Conservation (phyloP, 2,329 filamentous ascomycete genomes). For the Beauveria scarabaeidicola region DNA sequence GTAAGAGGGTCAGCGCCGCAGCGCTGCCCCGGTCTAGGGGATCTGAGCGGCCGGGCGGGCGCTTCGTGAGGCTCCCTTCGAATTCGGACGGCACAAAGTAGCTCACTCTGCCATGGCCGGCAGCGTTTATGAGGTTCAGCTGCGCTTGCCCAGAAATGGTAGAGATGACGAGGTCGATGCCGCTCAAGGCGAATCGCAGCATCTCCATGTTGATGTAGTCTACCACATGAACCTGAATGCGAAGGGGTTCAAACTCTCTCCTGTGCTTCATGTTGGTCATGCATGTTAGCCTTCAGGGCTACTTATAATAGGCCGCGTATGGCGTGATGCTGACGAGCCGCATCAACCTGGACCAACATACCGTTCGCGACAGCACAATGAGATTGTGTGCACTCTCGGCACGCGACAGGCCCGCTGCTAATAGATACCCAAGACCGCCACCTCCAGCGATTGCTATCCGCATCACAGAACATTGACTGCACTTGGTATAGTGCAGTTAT, state of each 20-base stretch:
- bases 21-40: constrained; percentile 53
- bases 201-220: constrained; percentile 52
- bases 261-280: constrained; percentile 34
- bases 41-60: constrained; percentile 39
- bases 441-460: constrained; percentile 41
- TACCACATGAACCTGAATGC: constrained; percentile 60
- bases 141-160: constrained; percentile 60
- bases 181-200: constrained; percentile 58
- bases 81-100: constrained; percentile 71
- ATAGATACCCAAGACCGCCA: constrained; percentile 35
- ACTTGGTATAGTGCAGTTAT: not conserved
- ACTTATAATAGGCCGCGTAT: not conserved
- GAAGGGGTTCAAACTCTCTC: constrained; percentile 43
- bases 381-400: constrained; percentile 54
- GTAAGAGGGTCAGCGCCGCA: constrained; percentile 47
- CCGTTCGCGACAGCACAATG: constrained; percentile 59
- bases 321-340: not conserved
- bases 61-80: constrained; percentile 52
- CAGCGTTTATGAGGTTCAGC: constrained; percentile 63
- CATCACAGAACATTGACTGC: constrained; percentile 30
- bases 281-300: not conserved
- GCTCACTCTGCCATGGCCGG: constrained; percentile 53
- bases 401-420: constrained; percentile 48
- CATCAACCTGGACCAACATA: constrained; percentile 26
- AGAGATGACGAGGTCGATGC: constrained; percentile 67